Evolutionary conservation across 2,329 filamentous ascomycete species (phyloP).

Genomic region (Phialophora tarda): DNA sequence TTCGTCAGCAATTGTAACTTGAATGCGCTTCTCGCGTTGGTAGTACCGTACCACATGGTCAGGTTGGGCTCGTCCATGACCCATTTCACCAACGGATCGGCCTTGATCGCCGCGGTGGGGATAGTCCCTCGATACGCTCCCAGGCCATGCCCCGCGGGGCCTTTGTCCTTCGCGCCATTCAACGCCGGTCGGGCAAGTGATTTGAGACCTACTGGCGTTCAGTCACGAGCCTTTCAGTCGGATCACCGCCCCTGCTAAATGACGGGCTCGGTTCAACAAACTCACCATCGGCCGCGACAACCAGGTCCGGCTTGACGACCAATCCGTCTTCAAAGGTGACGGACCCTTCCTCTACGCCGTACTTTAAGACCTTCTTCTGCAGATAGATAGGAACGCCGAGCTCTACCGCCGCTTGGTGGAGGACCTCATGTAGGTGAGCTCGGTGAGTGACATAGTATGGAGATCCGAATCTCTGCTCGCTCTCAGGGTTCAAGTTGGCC

Average conservation of each 20-base stretch:
- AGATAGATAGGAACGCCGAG: slow-evolving; percentile 19
- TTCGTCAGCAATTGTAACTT: too few species aligned
- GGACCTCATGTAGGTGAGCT: slow-evolving; percentile 21
- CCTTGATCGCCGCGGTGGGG: not conserved
- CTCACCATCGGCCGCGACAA: slow-evolving; percentile 38
- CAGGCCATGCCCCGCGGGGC: slow-evolving; percentile 5
- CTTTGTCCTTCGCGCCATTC: slow-evolving; percentile 2
- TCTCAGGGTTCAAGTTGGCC: slow-evolving; percentile 6
- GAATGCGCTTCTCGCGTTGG: too few species aligned
- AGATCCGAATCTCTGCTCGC: slow-evolving; percentile 8
- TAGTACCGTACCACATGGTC: slow-evolving; percentile 9
- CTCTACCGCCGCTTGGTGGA: slow-evolving; percentile 15
- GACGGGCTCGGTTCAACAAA: too few species aligned
- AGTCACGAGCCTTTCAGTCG: not conserved
- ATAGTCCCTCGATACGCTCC: slow-evolving; percentile 12
- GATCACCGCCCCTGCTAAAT: too few species aligned
- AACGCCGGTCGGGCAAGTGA: slow-evolving; percentile 1
- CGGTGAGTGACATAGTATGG: slow-evolving; percentile 23
- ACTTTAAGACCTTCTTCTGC: slow-evolving; percentile 8
- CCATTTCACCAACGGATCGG: not conserved
- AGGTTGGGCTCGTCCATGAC: slow-evolving; percentile 4
- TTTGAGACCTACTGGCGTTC: not conserved
- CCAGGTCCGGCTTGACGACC: slow-evolving; percentile 31
- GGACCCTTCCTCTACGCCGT: slow-evolving; percentile 4
- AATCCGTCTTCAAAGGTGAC: slow-evolving; percentile 34